A percentile compares a stretch with the other conserved stretches of the same genome.
Conservation (phyloP, 306 rosid species). For the Phaseolus lunatus region DNA sequence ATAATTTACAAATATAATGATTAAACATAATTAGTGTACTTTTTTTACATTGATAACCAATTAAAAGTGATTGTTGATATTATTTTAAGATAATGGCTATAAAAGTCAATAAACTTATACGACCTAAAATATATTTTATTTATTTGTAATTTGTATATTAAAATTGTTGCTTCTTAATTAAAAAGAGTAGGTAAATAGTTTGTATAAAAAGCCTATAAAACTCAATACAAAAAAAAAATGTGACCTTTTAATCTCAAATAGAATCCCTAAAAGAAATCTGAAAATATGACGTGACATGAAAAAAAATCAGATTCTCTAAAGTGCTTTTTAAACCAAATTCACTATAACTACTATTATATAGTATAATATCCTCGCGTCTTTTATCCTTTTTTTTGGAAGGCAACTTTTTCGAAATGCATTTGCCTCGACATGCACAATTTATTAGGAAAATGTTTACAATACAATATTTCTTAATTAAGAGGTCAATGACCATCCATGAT, state of each 20-base stretch:
- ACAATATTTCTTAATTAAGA: conserved; percentile 16
- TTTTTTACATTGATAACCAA: too few species aligned
- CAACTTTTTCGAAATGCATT: neutral
- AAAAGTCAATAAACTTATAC: too few species aligned
- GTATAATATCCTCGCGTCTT: neutral
- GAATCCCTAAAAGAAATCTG: neutral
- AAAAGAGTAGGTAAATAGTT: neutral
- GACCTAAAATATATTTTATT: too few species aligned
- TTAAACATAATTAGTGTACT: too few species aligned
- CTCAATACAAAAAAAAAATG: neutral
- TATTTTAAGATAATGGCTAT: too few species aligned
- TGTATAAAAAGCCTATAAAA: neutral
- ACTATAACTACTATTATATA: neutral
- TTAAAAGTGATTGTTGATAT: too few species aligned
- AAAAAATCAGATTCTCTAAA: conserved; percentile 2
- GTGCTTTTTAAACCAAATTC: neutral
- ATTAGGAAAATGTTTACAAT: neutral
- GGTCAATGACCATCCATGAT: conserved; percentile 33
- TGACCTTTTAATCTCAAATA: neutral
- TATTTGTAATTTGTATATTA: neutral
- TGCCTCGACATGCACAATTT: neutral
- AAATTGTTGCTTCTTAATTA: neutral
- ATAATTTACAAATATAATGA: too few species aligned
- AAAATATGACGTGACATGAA: neutral
- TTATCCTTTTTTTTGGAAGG: neutral